A percentile compares a stretch with the other conserved stretches of the same genome.
Evolutionary conservation across 352 stramenopile genomes (phyloP).

Genomic region (Phytophthora fragariaefolia): DNA sequence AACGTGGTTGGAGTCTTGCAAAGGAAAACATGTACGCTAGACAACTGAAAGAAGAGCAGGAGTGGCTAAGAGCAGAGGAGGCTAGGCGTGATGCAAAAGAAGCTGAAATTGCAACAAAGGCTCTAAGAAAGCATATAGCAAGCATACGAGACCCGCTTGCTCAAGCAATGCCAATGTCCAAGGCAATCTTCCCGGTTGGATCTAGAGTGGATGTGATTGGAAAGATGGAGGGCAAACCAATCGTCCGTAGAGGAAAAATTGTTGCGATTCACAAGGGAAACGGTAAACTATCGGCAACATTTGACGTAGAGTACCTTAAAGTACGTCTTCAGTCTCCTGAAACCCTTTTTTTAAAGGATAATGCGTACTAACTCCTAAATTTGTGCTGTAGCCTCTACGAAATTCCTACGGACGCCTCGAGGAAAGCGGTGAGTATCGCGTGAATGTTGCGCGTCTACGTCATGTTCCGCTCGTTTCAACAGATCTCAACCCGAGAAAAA

Average conservation of each 20-base stretch:
- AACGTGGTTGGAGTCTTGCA: conserved; percentile 64
- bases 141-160: conserved; percentile 15
- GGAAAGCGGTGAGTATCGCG: conserved; percentile 19
- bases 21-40: conserved; percentile 40
- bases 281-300: conserved; percentile 28
- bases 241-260: conserved; percentile 40
- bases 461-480: conserved; percentile 15
- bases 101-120: conserved; percentile 32
- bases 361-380: background rate
- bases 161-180: conserved; percentile 35
- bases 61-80: conserved; percentile 25
- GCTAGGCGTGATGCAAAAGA: conserved; percentile 25
- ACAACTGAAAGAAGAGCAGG: conserved; percentile 26
- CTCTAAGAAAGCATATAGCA: conserved; percentile 23
- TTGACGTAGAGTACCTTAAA: conserved; percentile 58
- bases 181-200: conserved; percentile 53
- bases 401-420: conserved; percentile 29
- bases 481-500: conserved; percentile 24
- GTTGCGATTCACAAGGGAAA: conserved; percentile 40
- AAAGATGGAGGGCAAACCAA: conserved; percentile 28
- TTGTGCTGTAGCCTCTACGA: conserved; percentile 11
- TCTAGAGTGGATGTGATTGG: conserved; percentile 41
- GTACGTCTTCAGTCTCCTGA: conserved; percentile 14
- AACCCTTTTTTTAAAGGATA: background rate
- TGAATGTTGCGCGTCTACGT: conserved; percentile 16